Percentiles rank a stretch among this genome's conserved stretches.
Evolutionary conservation across 768 basidiomycete genomes (phyloP).

Genomic region (Lentinula edodes): DNA sequence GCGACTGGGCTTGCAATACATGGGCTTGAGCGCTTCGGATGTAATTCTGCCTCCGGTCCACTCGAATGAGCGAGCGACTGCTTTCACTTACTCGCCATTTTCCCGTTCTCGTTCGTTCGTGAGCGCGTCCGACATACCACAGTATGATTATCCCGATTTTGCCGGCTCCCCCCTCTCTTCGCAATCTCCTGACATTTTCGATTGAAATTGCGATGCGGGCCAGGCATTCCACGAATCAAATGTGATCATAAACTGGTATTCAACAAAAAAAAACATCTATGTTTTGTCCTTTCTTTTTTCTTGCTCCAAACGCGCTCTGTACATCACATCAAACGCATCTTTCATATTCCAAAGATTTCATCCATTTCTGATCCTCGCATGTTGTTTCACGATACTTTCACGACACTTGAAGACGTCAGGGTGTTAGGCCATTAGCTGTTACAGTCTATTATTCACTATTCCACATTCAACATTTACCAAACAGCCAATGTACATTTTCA

Average conservation of each 20-base stretch:
- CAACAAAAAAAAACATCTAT: neutral
- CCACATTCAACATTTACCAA: constrained; percentile 4
- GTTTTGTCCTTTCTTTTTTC: neutral
- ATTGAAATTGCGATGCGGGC: constrained; percentile 24
- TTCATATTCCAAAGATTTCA: constrained; percentile 33
- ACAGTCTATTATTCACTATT: constrained; percentile 14
- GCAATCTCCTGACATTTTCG: constrained; percentile 42
- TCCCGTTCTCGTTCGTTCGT: constrained; percentile 38
- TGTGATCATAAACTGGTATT: neutral
- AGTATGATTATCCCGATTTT: constrained; percentile 16
- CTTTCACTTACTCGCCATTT: constrained; percentile 24
- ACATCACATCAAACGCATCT: constrained; percentile 12
- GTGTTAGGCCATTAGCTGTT: constrained; percentile 22
- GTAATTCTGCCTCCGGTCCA: constrained; percentile 17
- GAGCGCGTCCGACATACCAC: constrained; percentile 16
- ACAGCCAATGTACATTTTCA: constrained; percentile 6
- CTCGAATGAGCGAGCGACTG: constrained; percentile 20
- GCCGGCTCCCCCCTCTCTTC: constrained; percentile 29
- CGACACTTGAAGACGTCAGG: constrained; percentile 1
- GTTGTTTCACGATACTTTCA: constrained; percentile 6
- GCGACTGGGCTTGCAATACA: constrained; percentile 30
- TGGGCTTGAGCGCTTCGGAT: constrained; percentile 31
- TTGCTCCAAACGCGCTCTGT: constrained; percentile 1
- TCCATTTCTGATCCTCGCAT: constrained; percentile 19
- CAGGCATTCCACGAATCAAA: constrained; percentile 1